Base-by-base conservation (phyloP, 805 yeast genomes). In the Ogataea methanolica region DNA sequence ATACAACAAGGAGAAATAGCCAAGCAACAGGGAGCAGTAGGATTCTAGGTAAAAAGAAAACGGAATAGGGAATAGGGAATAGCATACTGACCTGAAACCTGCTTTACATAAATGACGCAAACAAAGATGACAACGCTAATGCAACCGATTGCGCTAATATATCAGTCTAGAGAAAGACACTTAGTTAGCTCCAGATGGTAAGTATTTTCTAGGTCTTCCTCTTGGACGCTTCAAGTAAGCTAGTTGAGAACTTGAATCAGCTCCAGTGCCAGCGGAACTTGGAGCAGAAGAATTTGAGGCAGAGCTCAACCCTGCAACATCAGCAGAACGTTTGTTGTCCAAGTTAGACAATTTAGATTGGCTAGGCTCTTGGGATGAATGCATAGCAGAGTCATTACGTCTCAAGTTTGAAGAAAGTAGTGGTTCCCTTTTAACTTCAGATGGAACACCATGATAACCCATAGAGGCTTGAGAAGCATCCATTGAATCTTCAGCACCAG, bases 191-290 rank as follows among this genome's bases (percentile, higher is more conserved):
- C 29, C 45, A 31, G 19, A 11, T 7, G 53, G 47, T n/a, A 54
- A 33, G 31, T 50, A 48, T 36, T 58, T 58, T 48, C 59, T 52
- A 17, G 62, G 62, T 49, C 62, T 52, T 29, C 62, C 62, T 39
- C 62, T 51, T 23, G 59, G 62, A 34, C 62, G 58, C 29, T 58
- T 58, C 40, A 58, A 46, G 44, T 56, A 57, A 35, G 31, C 31
- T 26, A 26, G 11, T 11, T 26, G 31, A 36, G 31, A 21, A 14
- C 17, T 40, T 29, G 36, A 33, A 22, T n/a, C 41, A 29, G 16
- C 40, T 39, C 45, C 49, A 15, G 26, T 19, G 5, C 38, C 33
- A 7, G 45, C 22, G 34, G 49, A 41, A 38, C 49, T 40, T 16
- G 45, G 45, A 9, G n/a, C 33, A 12, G 33, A 35, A 4, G 36